Conservation (phyloP, 2,329 filamentous ascomycete genomes). For the Diaporthe ampelina region DNA sequence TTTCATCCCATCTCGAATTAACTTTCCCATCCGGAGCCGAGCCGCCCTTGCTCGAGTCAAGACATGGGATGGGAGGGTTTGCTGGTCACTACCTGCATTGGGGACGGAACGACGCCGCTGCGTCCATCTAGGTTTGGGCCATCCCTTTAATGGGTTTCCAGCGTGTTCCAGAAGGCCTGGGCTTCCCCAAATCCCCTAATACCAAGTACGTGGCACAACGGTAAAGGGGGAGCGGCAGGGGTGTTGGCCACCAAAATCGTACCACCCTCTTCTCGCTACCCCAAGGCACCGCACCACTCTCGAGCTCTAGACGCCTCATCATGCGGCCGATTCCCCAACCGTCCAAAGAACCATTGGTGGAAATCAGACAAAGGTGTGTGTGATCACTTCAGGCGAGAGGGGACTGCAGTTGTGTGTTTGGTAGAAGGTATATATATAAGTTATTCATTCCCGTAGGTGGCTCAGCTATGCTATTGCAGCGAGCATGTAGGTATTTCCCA, state of each 20-base stretch:
- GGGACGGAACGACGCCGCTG: too few species aligned
- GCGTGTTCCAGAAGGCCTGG: conserved; percentile 11
- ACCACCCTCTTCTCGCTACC: conserved; percentile 29
- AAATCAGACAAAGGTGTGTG: not conserved
- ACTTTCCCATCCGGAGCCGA: not conserved
- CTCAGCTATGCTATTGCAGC: conserved; percentile 25
- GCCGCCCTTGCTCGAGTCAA: conserved; percentile 3
- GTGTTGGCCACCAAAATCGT: not conserved
- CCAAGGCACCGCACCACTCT: conserved; percentile 26
- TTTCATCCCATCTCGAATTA: not conserved
- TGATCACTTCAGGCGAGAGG: conserved; percentile 12
- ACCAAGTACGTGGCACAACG: not conserved
- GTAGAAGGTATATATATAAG: conserved; percentile 12
- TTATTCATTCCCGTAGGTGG: conserved; percentile 15
- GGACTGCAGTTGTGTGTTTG: not conserved
- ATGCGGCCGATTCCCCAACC: conserved; percentile 20
- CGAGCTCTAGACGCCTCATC: conserved; percentile 5
- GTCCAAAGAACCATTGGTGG: conserved; percentile 13
- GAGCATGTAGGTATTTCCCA: conserved; percentile 35
- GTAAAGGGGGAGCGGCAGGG: conserved; percentile 13
- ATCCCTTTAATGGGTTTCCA: not conserved
- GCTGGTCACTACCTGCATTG: too few species aligned
- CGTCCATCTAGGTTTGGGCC: conserved; percentile 1
- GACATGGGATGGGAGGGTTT: conserved; percentile 1
- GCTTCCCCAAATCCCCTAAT: conserved; percentile 8